Conservation (phyloP, 1,284 basidiomycete genomes). For the Mycena sp. region DNA sequence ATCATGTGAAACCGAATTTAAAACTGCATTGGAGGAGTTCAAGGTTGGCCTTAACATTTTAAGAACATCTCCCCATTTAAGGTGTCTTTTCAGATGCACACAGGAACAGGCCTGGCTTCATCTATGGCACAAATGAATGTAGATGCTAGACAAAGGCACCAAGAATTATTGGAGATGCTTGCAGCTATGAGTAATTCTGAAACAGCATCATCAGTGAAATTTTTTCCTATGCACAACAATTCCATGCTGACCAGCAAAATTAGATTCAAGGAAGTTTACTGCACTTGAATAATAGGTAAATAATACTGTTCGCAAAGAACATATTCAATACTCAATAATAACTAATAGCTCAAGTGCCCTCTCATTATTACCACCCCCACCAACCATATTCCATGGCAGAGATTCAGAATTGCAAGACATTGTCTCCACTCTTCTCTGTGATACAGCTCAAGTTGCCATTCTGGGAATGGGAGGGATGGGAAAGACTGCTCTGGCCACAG, state of each 20-base stretch:
- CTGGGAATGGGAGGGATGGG: conserved; percentile 48
- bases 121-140: too few relatives aligned
- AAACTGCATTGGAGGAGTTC: too few relatives aligned
- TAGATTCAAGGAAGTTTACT: conserved; percentile 30
- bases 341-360: background rate
- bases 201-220: too few relatives aligned
- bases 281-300: conserved; percentile 33
- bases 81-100: too few relatives aligned
- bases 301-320: conserved; percentile 22
- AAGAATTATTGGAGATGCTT: too few relatives aligned
- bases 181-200: background rate
- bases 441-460: conserved; percentile 34
- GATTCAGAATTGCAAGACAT: background rate
- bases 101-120: too few relatives aligned
- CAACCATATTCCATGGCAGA: background rate
- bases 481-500: conserved; percentile 44
- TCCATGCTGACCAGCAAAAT: background rate
- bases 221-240: background rate
- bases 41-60: too few relatives aligned
- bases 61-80: too few relatives aligned
- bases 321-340: too few relatives aligned
- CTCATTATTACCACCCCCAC: background rate
- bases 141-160: too few relatives aligned
- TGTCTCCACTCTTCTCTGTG: background rate
- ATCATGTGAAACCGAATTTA: too few relatives aligned